These are phyloP conservation scores for Eucalyptus decipiens DNA, from an alignment of 345 rosid species.

Conservation along the genomic window DNA sequence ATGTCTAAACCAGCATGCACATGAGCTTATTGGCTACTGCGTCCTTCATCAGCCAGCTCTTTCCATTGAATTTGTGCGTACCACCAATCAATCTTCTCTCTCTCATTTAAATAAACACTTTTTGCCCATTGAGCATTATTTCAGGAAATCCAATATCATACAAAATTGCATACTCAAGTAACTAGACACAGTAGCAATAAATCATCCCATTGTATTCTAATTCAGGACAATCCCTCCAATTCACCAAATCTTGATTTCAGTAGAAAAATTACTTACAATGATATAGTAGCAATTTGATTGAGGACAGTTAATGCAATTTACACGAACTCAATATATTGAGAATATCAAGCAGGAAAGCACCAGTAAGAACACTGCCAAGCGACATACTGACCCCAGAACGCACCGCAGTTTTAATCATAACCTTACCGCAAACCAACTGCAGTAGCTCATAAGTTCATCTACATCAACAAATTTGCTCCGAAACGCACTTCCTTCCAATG, in stretches of 20 bases:
- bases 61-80: neutral
- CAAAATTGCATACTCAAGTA: neutral
- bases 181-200: neutral
- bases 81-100: neutral
- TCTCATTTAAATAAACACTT: neutral
- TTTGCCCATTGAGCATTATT: neutral
- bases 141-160: neutral
- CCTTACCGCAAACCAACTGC: conserved; percentile 90
- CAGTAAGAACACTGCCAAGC: neutral
- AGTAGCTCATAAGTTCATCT: conserved; percentile 83
- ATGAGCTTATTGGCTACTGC: neutral
- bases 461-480: conserved; percentile 82
- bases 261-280: neutral
- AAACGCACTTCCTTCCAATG: conserved; percentile 93
- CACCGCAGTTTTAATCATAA: neutral
- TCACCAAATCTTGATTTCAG: neutral
- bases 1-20: neutral
- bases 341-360: neutral
- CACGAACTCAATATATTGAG: neutral
- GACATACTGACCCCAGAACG: neutral
- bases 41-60: neutral
- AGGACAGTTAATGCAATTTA: neutral
- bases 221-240: neutral
- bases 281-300: neutral
- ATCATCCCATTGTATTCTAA: neutral